Evolutionary conservation across 768 basidiomycete species (phyloP), one percentile per base, ranked within the genome.

Genomic region (Thelephora ganbajun): DNA sequence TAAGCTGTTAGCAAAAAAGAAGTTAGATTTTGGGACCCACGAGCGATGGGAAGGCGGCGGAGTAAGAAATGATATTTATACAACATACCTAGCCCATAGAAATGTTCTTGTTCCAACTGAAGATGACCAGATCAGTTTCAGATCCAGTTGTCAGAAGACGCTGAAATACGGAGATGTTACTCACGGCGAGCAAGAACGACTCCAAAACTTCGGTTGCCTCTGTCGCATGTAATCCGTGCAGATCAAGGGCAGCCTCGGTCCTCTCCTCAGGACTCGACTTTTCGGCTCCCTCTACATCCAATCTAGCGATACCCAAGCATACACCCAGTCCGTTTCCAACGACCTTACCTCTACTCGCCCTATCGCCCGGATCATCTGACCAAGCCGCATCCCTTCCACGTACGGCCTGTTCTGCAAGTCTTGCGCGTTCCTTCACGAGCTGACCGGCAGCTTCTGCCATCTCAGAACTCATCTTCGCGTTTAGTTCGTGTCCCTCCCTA

Each of bases 171-270:
- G 33, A 16, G 50, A 35, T 9, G 33, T 36, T 44, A 77, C 89
- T 66, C 61, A 93, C 88, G 51, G 85, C 78, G 46, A 89, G 71
- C 55, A 96, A 69, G 61, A 93, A 96, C 57, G 85, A 79, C 56
- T 93, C 91, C 48, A 94, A 59, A 26, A 96, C 84, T 52, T 96
- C 88, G 2, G 84, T 81, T 11, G 89, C 96, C 59, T 98, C 96
- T 52, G 83, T 86, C 6, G 91, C 77, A 66, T 99, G 96, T 54
- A 98, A 64, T 19, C 90, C 93, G 66, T 98, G 94, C 57, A 96
- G 61, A 67, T 97, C 94, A 35, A 98, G 65, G 66, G 90, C 69
- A 39, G 67, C 71, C 64, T 99, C 96, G 48, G 80, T 87, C 57
- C 96, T 75, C 68, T 99, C 96, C 49, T 93, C 90, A n/a, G 78